phyloP scores from a whole-genome alignment of 306 rosid species.

The Luffa aegyptiaca region DNA sequence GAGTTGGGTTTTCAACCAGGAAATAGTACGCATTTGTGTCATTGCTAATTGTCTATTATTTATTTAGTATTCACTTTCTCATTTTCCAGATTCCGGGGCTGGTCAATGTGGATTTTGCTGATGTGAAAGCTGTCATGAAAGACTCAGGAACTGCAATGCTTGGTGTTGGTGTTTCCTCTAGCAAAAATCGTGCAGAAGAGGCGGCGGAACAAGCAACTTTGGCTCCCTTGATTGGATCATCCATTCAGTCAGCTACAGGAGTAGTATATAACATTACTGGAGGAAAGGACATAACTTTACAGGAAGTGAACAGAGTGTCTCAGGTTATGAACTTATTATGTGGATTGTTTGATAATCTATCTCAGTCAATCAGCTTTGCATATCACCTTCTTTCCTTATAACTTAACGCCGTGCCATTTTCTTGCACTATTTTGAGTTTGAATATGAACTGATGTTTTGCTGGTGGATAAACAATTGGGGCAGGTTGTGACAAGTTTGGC shows the following conservation, averaged over 20 bases:
- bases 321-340: constrained; percentile 41
- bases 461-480: constrained; percentile 3
- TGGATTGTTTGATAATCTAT: neutral
- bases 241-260: constrained; percentile 96
- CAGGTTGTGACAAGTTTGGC: constrained; percentile 97
- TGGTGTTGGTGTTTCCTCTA: constrained; percentile 93
- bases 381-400: neutral
- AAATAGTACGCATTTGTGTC: neutral
- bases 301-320: constrained; percentile 95
- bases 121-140: constrained; percentile 97
- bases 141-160: constrained; percentile 99
- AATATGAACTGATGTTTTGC: neutral
- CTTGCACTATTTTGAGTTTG: neutral
- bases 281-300: constrained; percentile 94
- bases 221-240: constrained; percentile 96
- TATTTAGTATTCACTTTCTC: constrained; percentile 8
- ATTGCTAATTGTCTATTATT: neutral
- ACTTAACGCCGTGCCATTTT: neutral
- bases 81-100: constrained; percentile 85
- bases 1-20: neutral
- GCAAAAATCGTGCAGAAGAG: constrained; percentile 98
- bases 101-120: constrained; percentile 99
- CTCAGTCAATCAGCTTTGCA: neutral
- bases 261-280: constrained; percentile 96
- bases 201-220: constrained; percentile 98